A percentile compares a stretch with the other conserved stretches of the same genome.
These are phyloP conservation scores for Termitomyces sp. DNA, from an alignment of 768 basidiomycete species.

Conservation along the genomic window DNA sequence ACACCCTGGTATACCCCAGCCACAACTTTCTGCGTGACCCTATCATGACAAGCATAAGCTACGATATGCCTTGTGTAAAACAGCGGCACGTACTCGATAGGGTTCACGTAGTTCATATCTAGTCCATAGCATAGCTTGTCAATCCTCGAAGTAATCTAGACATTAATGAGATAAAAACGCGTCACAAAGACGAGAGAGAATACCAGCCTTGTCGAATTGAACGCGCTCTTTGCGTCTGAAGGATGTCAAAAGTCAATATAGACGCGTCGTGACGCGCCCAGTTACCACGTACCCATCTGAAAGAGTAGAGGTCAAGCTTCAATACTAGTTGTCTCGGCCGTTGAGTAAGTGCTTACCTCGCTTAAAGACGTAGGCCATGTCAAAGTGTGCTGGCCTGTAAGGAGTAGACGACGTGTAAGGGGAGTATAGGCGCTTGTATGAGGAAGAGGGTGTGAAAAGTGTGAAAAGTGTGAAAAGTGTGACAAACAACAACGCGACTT, in stretches of 20 bases:
- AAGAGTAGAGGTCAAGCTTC: conserved; percentile 7
- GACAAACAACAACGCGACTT: conserved; percentile 22
- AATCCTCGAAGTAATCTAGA: conserved; percentile 80
- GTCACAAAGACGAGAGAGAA: conserved; percentile 6
- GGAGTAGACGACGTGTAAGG: conserved; percentile 5
- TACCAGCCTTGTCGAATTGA: conserved; percentile 83
- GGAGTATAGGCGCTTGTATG: neutral
- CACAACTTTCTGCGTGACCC: conserved; percentile 89
- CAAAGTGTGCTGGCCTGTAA: conserved; percentile 4
- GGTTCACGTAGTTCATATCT: conserved; percentile 86
- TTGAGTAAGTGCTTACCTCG: conserved; percentile 27
- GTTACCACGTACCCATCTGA: conserved; percentile 42
- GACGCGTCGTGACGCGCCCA: conserved; percentile 33
- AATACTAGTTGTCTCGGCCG: neutral
- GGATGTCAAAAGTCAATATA: conserved; percentile 13
- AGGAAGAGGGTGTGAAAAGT: conserved; percentile 6
- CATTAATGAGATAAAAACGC: conserved; percentile 13
- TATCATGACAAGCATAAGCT: conserved; percentile 22
- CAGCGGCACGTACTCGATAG: conserved; percentile 67
- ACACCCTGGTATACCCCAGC: conserved; percentile 93
- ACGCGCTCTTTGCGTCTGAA: conserved; percentile 83
- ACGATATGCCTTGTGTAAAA: neutral
- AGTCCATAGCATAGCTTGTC: conserved; percentile 95
- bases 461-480: conserved; percentile 14
- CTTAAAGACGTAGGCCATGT: conserved; percentile 35